phyloP scores from a whole-genome alignment of 495 filamentous ascomycete species.

The Thermochaetoides thermophila region DNA sequence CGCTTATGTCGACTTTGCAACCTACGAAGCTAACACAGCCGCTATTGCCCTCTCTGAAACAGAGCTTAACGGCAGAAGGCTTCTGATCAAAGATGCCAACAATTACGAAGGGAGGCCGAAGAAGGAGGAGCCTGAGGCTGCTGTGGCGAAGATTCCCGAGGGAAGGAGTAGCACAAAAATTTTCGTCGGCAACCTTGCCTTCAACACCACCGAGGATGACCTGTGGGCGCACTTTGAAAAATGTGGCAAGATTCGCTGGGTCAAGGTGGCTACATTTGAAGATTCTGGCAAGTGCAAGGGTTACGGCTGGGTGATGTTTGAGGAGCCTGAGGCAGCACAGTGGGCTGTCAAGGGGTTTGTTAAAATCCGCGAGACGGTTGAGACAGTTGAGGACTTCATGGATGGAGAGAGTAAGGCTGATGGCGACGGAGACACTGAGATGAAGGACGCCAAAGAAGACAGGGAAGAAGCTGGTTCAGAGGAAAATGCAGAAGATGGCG shows the following conservation, averaged over 20 bases:
- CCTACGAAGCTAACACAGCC: constrained; percentile 45
- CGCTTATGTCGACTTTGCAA: constrained; percentile 86
- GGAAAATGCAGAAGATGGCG: constrained; percentile 26
- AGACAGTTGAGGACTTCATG: constrained; percentile 41
- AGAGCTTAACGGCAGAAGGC: constrained; percentile 53
- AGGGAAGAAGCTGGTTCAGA: constrained; percentile 27
- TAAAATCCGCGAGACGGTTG: constrained; percentile 40
- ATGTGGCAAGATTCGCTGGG: constrained; percentile 64
- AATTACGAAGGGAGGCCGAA: constrained; percentile 64
- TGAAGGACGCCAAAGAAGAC: too few species aligned
- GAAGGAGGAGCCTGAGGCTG: constrained; percentile 26
- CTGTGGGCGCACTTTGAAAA: constrained; percentile 63
- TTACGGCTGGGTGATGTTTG: constrained; percentile 88
- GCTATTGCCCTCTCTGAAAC: constrained; percentile 71
- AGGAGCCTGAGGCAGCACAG: constrained; percentile 54
- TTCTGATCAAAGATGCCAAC: constrained; percentile 84
- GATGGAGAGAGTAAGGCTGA: constrained; percentile 33
- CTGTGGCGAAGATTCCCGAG: background rate
- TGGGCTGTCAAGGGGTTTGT: constrained; percentile 74
- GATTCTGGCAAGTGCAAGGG: constrained; percentile 97
- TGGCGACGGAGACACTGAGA: constrained; percentile 19
- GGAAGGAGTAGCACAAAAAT: constrained; percentile 51
- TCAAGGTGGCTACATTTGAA: constrained; percentile 88
- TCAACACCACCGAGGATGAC: constrained; percentile 68
- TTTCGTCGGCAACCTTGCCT: constrained; percentile 85